Base-by-base conservation (phyloP, 306 rosid species). In the Spatholobus suberectus region DNA sequence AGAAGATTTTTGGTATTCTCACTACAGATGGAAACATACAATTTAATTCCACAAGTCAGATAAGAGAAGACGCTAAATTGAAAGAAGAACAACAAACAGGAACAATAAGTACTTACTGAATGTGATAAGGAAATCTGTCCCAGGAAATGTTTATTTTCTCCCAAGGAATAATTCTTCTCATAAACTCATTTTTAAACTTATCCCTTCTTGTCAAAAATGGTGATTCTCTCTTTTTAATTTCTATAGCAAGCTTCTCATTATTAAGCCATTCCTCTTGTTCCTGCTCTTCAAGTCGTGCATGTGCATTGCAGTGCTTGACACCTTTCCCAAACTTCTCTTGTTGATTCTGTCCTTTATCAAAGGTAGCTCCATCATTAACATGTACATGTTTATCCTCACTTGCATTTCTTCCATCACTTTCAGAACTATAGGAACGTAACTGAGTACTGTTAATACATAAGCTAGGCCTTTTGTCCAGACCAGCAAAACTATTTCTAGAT, bases 261-360 rank as follows among this genome's bases (percentile, higher is more conserved):
- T 68, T 73, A 70, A 96, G 94, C 99, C 99, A 96, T 79, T 94
- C 98, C 89, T 86, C 90, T 58, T 94, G 98, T 89, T 96, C 99
- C 71, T 84, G 92, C 51, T 89, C 91, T 73, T 98, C 98, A 73
- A 96, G 94, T 6, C 74, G 87, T 47, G 96, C 94, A 77, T 96
- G 99, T 0, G 82, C 84, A 87, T 92, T 90, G 38, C 79, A 62
- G 80, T 27, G 70, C 86, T 86, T 88, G 20, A 79, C 81, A 82
- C 78, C 92, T 78, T 90, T 89, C 51, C 84, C 65, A 27, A 55
- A 78, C 70, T 86, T 88, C 79, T 90, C 91, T 78, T 80, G 83
- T 49, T 80, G 65, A 37, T 55, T 73, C 78, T 87, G 73, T 66
- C 77, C 93, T 86, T 89, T 91, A 43, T 75, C 91, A 69, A 86